Evolutionary conservation across 768 basidiomycete species (phyloP).

Genomic region (Vararia minispora): DNA sequence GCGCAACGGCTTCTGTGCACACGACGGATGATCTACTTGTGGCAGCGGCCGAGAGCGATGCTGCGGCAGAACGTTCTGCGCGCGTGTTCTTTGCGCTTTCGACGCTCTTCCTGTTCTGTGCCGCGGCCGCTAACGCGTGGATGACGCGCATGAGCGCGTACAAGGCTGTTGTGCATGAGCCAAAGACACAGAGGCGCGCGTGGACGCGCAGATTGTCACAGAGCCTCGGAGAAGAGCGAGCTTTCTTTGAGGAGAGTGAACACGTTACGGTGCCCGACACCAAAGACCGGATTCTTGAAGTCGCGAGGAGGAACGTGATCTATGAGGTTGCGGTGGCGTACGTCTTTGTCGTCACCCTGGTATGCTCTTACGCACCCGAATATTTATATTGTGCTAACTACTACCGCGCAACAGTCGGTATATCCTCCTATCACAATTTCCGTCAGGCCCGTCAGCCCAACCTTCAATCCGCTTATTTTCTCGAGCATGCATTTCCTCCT

Average conservation of each 20-base stretch:
- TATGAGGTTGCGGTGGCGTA: constrained; percentile 69
- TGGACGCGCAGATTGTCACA: constrained; percentile 12
- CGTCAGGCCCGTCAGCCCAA: constrained; percentile 52
- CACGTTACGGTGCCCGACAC: constrained; percentile 20
- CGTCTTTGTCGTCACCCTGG: constrained; percentile 72
- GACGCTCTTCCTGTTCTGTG: constrained; percentile 48
- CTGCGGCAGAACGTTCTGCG: constrained; percentile 57
- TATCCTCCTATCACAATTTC: constrained; percentile 81
- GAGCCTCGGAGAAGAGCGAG: constrained; percentile 24
- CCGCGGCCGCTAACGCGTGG: constrained; percentile 43
- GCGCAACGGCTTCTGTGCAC: constrained; percentile 46
- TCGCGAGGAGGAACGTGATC: constrained; percentile 52
- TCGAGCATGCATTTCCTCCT: constrained; percentile 65
- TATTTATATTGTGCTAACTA: not conserved
- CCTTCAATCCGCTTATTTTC: constrained; percentile 75
- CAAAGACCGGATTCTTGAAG: constrained; percentile 33
- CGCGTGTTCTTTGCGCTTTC: constrained; percentile 66
- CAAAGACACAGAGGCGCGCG: constrained; percentile 17
- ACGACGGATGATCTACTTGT: constrained; percentile 9
- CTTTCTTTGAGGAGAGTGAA: constrained; percentile 25
- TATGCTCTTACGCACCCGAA: constrained; percentile 24
- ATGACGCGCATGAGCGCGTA: constrained; percentile 51
- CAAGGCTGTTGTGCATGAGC: constrained; percentile 37
- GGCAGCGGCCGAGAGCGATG: constrained; percentile 22
- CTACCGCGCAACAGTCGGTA: constrained; percentile 45